Percentiles rank a stretch among this genome's conserved stretches.
Evolutionary conservation across 1,139 yeast genomes (phyloP).

Genomic region (Tardiomyces depauwii): DNA sequence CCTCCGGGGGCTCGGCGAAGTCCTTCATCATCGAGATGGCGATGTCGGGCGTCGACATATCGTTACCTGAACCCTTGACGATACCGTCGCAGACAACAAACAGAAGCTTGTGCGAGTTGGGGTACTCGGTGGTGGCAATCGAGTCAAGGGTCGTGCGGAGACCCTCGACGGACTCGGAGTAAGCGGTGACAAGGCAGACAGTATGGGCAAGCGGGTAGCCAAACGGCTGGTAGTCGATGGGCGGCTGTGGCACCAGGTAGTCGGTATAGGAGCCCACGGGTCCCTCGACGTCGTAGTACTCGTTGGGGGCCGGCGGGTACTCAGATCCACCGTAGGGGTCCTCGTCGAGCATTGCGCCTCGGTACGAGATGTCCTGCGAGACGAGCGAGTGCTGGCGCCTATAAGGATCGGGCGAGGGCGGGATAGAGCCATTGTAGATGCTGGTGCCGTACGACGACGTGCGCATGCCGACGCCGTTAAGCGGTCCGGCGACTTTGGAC

Average conservation of each 20-base stretch:
- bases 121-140: constrained; percentile 83
- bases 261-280: constrained; percentile 37
- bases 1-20: constrained; percentile 56
- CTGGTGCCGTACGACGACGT: constrained; percentile 10
- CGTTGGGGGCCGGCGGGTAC: constrained; percentile 5
- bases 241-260: constrained; percentile 82
- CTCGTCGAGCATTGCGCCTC: constrained; percentile 7
- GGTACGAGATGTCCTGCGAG: constrained; percentile 18
- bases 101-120: constrained; percentile 83
- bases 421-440: constrained; percentile 1
- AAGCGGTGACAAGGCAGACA: constrained; percentile 79
- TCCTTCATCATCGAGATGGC: constrained; percentile 83
- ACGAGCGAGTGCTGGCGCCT: constrained; percentile 10
- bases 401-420: constrained; percentile 8
- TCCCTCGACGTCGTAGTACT: background rate
- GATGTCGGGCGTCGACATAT: constrained; percentile 76
- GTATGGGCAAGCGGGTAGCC: constrained; percentile 82
- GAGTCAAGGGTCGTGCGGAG: constrained; percentile 84
- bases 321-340: constrained; percentile 5
- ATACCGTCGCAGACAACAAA: constrained; percentile 87
- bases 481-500: constrained; percentile 24
- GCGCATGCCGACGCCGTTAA: constrained; percentile 9
- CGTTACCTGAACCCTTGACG: constrained; percentile 89
- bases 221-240: constrained; percentile 76
- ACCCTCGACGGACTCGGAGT: constrained; percentile 85